Conservation (phyloP, 352 stramenopile species). For the Globisporangium rhizosaccharum region DNA sequence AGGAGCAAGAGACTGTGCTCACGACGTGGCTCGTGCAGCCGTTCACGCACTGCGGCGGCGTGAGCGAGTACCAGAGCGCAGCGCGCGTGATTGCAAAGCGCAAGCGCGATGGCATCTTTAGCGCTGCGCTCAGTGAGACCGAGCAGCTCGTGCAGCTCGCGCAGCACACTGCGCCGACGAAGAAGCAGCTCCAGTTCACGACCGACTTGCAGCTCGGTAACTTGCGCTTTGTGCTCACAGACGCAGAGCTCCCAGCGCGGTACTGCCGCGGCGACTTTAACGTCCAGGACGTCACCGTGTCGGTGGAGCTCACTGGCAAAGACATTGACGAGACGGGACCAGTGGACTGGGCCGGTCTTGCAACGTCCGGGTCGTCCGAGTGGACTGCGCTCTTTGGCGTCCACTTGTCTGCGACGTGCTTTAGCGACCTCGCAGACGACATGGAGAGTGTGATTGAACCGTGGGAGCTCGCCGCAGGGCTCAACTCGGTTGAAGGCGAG, state of each 20-base stretch:
- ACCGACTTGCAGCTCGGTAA: slow-evolving; percentile 66
- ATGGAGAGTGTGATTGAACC: slow-evolving; percentile 76
- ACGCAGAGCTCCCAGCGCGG: slow-evolving; percentile 42
- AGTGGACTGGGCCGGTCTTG: slow-evolving; percentile 46
- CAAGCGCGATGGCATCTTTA: slow-evolving; percentile 64
- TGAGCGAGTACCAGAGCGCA: slow-evolving; percentile 66
- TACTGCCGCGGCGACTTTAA: slow-evolving; percentile 62
- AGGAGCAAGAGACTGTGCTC: slow-evolving; percentile 28
- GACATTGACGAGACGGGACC: slow-evolving; percentile 49
- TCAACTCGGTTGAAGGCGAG: slow-evolving; percentile 47
- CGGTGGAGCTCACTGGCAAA: slow-evolving; percentile 39
- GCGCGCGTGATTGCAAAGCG: slow-evolving; percentile 59
- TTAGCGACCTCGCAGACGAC: slow-evolving; percentile 54
- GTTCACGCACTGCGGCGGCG: slow-evolving; percentile 57
- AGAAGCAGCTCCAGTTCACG: slow-evolving; percentile 51
- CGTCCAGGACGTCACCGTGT: slow-evolving; percentile 56
- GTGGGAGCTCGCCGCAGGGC: slow-evolving; percentile 52
- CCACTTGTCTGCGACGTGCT: slow-evolving; percentile 64
- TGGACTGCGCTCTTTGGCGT: slow-evolving; percentile 62
- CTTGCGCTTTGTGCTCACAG: slow-evolving; percentile 51
- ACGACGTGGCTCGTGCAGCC: slow-evolving; percentile 56
- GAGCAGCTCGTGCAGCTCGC: slow-evolving; percentile 51
- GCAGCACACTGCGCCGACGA: slow-evolving; percentile 29
- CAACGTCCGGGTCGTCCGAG: slow-evolving; percentile 45
- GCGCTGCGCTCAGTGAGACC: slow-evolving; percentile 38